These are phyloP conservation scores for Paramyrothecium roridum DNA, from an alignment of 2,329 filamentous ascomycete species.

Conservation along the genomic window DNA sequence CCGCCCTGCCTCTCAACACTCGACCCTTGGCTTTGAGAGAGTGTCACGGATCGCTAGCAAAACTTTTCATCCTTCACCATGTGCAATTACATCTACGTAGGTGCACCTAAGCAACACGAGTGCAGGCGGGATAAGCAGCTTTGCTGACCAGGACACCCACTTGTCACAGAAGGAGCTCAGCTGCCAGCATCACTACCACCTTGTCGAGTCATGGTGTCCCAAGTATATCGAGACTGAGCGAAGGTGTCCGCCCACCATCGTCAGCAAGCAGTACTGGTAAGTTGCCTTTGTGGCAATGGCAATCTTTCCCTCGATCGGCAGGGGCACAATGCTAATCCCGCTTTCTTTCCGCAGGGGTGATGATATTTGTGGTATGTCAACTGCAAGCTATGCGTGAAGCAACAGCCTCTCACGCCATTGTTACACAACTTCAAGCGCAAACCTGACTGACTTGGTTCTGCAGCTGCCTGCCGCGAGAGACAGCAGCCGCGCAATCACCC, in stretches of 20 bases:
- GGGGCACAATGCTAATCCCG: not conserved
- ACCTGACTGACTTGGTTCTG: slow-evolving; percentile 15
- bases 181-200: slow-evolving; percentile 48
- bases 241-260: slow-evolving; percentile 38
- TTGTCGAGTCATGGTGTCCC: slow-evolving; percentile 42
- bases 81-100: slow-evolving; percentile 51
- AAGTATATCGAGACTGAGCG: slow-evolving; percentile 42
- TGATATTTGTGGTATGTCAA: slow-evolving; percentile 40
- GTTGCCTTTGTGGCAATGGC: slow-evolving; percentile 8
- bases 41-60: not conserved
- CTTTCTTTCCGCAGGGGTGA: slow-evolving; percentile 28
- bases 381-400: not conserved
- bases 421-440: not conserved
- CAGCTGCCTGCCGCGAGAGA: slow-evolving; percentile 36
- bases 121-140: not conserved
- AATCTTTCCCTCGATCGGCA: not conserved
- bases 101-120: slow-evolving; percentile 9
- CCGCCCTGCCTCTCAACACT: too few species aligned
- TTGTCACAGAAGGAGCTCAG: slow-evolving; percentile 43
- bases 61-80: slow-evolving; percentile 27
- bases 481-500: slow-evolving; percentile 34
- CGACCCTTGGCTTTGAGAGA: not conserved
- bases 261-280: slow-evolving; percentile 44
- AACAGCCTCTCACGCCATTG: not conserved
- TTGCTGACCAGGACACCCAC: slow-evolving; percentile 9